Conservation (phyloP, 352 stramenopile genomes). For the Globisporangium uncinulatum region DNA sequence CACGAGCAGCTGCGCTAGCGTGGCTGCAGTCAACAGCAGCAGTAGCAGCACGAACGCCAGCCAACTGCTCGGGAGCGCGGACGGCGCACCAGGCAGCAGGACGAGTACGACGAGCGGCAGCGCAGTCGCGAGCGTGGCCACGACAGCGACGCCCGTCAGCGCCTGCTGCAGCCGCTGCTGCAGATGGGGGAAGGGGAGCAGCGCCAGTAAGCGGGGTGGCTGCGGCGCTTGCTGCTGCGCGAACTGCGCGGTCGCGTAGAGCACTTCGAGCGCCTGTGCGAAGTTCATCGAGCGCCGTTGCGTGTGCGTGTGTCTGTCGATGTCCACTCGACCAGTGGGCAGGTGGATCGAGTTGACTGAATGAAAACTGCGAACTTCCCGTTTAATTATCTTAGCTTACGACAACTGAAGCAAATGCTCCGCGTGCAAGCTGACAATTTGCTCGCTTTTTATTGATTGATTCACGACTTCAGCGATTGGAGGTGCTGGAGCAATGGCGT, state of each 20-base stretch:
- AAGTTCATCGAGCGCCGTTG: too few relatives aligned
- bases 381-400: background rate
- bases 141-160: conserved; percentile 27
- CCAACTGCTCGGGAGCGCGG: conserved; percentile 21
- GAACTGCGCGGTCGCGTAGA: conserved; percentile 35
- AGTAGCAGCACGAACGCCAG: conserved; percentile 19
- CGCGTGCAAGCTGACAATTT: too few relatives aligned
- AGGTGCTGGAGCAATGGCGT: conserved; percentile 17
- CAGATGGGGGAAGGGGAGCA: conserved; percentile 31
- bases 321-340: background rate
- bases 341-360: background rate
- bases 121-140: conserved; percentile 1
- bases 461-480: too few relatives aligned
- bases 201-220: background rate
- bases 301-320: background rate
- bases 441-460: too few relatives aligned
- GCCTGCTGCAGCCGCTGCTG: conserved; percentile 54
- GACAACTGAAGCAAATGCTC: background rate
- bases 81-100: conserved; percentile 26
- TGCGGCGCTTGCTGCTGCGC: conserved; percentile 6
- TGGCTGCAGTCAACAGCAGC: conserved; percentile 14
- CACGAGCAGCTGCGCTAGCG: conserved; percentile 29
- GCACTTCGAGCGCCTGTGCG: conserved; percentile 41
- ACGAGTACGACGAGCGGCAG: conserved; percentile 24
- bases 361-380: too few relatives aligned